Evolutionary conservation across 257 asterid species (phyloP), one percentile per base, ranked within the genome.

Genomic region (Penstemon davidsonii): DNA sequence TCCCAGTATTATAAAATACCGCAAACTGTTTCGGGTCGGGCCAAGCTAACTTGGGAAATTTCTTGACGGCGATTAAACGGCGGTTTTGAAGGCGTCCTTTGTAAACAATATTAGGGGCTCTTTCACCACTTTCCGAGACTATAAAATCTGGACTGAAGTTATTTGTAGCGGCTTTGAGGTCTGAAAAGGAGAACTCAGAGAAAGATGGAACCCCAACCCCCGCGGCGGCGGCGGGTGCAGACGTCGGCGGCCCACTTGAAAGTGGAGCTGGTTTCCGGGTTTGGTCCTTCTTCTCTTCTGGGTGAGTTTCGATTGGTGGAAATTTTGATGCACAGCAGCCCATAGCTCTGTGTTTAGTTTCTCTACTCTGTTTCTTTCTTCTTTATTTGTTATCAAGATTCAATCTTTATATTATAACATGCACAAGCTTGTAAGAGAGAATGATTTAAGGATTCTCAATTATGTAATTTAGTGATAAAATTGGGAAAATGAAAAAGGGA

Each of bases 11-110:
- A 8, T 11, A 63, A 3, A 40, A 62, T 82, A 88, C 95, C 84
- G 86, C 93, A 69, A 88, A 88, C 78, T 88, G 93, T 44, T 86
- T 74, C 2, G 93, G 88, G 78, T 88, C 89, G 3, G 93, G 90
- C 93, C 96, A 88, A 44, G 92, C 81, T 57, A 75, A 49, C 77
- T 86, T 86, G 4, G 86, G 79, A 74, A 88, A 88, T 75, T 73
- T 80, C 82, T 86, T 88, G 68, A 84, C 81, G 66, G 96, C 93
- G 62, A 88, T 83, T 83, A 81, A 81, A 56, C 89, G 82, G 61
- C 84, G 86, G 68, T 83, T 83, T 46, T 75, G 86, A 42, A 86
- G 76, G 53, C 86, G 87, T 6, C 96, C 93, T 70, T 81, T 84
- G 77, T 81, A 88, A 5, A 88, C 96, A 43, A 86, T 38, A 72